These are phyloP conservation scores for Cryoendolithus antarcticus DNA, from an alignment of 2,329 filamentous ascomycete species.

Conservation along the genomic window DNA sequence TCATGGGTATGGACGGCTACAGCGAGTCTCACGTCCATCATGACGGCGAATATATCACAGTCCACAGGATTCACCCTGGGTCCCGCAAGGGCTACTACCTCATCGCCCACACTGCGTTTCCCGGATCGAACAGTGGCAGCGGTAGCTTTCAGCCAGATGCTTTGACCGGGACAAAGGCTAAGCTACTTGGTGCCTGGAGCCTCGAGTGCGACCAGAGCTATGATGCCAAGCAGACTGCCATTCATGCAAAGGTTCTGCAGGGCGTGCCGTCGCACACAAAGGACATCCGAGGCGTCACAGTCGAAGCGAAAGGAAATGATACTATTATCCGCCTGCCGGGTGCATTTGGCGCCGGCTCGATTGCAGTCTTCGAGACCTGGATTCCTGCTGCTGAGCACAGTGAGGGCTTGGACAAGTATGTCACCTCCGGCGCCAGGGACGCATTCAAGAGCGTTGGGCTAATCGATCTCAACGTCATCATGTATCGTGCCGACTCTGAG, in stretches of 20 bases:
- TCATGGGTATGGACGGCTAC: constrained; percentile 92
- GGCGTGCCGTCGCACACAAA: constrained; percentile 77
- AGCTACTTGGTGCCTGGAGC: constrained; percentile 80
- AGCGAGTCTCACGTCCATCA: constrained; percentile 95
- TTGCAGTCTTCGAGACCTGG: constrained; percentile 92
- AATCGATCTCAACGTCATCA: constrained; percentile 76
- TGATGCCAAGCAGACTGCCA: constrained; percentile 51
- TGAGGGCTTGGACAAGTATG: constrained; percentile 69
- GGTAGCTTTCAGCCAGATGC: constrained; percentile 67
- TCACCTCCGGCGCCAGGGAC: constrained; percentile 66
- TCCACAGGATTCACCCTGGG: constrained; percentile 85
- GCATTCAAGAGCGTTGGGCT: constrained; percentile 67
- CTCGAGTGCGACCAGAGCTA: constrained; percentile 74
- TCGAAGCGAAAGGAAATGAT: constrained; percentile 60
- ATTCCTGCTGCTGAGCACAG: constrained; percentile 79
- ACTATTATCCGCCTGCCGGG: constrained; percentile 71
- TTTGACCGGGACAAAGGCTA: constrained; percentile 72
- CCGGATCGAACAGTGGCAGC: constrained; percentile 75
- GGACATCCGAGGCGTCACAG: constrained; percentile 58
- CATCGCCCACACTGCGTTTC: constrained; percentile 91
- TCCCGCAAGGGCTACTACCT: constrained; percentile 90
- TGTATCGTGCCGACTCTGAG: constrained; percentile 87
- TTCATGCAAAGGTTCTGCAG: constrained; percentile 58
- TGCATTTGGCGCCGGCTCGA: constrained; percentile 82
- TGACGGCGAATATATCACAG: constrained; percentile 89